Conservation (phyloP, 2,329 filamentous ascomycete species). For the Magnaporthiopsis incrustans region DNA sequence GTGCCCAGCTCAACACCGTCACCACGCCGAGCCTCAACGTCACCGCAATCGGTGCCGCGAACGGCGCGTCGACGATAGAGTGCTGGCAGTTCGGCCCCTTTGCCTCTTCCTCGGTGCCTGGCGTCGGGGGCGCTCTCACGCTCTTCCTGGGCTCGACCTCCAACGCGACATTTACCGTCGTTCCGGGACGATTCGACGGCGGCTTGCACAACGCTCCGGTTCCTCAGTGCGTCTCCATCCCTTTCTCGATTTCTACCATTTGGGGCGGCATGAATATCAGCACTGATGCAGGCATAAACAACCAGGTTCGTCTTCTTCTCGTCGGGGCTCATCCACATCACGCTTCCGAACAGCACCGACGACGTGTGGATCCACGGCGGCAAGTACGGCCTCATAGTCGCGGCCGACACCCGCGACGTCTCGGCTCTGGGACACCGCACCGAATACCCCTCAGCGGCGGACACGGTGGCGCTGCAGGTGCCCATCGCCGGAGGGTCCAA, state of each 20-base stretch:
- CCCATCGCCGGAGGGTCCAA: slow-evolving; percentile 18
- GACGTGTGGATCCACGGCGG: slow-evolving; percentile 31
- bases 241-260: neutral
- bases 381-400: slow-evolving; percentile 31
- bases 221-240: slow-evolving; percentile 27
- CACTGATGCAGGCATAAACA: neutral
- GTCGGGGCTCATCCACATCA: slow-evolving; percentile 21
- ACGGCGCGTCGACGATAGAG: slow-evolving; percentile 32
- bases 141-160: slow-evolving; percentile 23
- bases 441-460: slow-evolving; percentile 28
- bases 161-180: slow-evolving; percentile 26
- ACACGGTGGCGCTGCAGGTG: slow-evolving; percentile 27
- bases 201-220: slow-evolving; percentile 33
- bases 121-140: slow-evolving; percentile 22
- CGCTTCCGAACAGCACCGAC: slow-evolving; percentile 28
- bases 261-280: too few relatives aligned
- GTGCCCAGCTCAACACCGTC: neutral
- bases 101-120: slow-evolving; percentile 20
- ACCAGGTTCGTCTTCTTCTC: neutral
- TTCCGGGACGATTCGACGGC: slow-evolving; percentile 29
- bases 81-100: slow-evolving; percentile 37
- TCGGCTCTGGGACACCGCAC: slow-evolving; percentile 32
- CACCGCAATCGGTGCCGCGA: slow-evolving; percentile 28
- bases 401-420: slow-evolving; percentile 31
- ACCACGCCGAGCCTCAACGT: slow-evolving; percentile 24